Conservation (phyloP, 1,284 basidiomycete species). For the Ceratobasidium sp. region DNA sequence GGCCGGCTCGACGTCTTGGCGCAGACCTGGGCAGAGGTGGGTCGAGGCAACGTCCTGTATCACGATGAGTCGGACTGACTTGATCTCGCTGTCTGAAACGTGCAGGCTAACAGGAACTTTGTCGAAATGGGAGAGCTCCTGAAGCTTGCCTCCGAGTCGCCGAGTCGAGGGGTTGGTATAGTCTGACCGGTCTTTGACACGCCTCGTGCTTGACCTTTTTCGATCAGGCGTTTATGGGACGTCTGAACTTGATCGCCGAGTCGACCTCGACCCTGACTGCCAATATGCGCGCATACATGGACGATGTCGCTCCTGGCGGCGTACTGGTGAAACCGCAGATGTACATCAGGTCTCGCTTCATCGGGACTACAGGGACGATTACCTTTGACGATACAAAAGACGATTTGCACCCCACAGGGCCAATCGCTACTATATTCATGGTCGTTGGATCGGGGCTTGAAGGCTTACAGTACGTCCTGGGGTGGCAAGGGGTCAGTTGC, state of each 20-base stretch:
- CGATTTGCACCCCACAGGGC: background rate
- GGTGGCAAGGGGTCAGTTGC: too few relatives aligned
- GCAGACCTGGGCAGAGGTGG: background rate
- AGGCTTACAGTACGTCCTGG: too few relatives aligned
- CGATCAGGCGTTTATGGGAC: background rate
- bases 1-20: background rate
- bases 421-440: too few relatives aligned
- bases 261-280: background rate
- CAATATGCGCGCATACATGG: slow-evolving; percentile 7
- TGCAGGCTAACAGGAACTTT: too few relatives aligned
- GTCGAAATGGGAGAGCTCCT: too few relatives aligned
- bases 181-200: too few relatives aligned
- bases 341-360: background rate
- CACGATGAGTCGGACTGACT: too few relatives aligned
- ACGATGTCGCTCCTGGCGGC: background rate
- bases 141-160: too few relatives aligned
- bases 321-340: background rate
- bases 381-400: background rate
- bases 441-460: too few relatives aligned
- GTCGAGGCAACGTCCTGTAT: background rate
- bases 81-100: too few relatives aligned
- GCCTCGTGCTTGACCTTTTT: too few relatives aligned
- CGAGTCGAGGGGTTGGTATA: too few relatives aligned
- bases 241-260: background rate
- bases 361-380: background rate